Evolutionary conservation across 306 rosid genomes (phyloP), one percentile per base, ranked within the genome.

Genomic region (Lathyrus aphaca): DNA sequence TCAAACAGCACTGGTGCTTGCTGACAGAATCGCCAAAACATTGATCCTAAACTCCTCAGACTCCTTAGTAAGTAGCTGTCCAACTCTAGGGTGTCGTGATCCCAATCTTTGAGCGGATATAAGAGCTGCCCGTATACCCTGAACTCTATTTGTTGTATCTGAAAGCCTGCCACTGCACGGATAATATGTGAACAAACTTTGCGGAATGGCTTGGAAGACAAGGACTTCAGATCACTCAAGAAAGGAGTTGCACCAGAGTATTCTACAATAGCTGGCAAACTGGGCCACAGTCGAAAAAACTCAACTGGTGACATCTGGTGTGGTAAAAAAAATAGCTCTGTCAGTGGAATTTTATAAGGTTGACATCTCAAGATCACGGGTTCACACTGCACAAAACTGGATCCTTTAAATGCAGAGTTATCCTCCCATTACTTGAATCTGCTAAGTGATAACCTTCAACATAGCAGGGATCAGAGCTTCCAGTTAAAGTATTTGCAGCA

Each of bases 381-480:
- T n/a, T 74, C 91, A n/a, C n/a, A n/a, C n/a, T n/a, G n/a, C 99
- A 35, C 99, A 97, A 30, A 94, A 80, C 82, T 91, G 97, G 5
- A 6, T 90, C 99, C 99, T 94, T 94, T 81, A 94, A 81, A 83
- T 94, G 99, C 77, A 91, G 87, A 72, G 92, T 84, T 63, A 94
- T 76, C 76, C 88, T 89, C 76, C 99, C 99, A 79, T 90, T 97
- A 74, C 86, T 78, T 67, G 96, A 83, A 79, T 94, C 97, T 45
- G 97, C 90, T 76, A 94, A 83, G 86, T 94, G 99, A 78, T 94
- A 94, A 49, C 91, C 99, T 89, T 91, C 99, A 68, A 94, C 78
- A 77, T 85, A 94, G 88, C 99, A 94, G 35, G 99, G 99, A 86
- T 94, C 99, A 68, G 96, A 88, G 84, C 99, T 91, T 44, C 99